phyloP scores from a whole-genome alignment of 257 asterid species.

The Nicotiana otophora region DNA sequence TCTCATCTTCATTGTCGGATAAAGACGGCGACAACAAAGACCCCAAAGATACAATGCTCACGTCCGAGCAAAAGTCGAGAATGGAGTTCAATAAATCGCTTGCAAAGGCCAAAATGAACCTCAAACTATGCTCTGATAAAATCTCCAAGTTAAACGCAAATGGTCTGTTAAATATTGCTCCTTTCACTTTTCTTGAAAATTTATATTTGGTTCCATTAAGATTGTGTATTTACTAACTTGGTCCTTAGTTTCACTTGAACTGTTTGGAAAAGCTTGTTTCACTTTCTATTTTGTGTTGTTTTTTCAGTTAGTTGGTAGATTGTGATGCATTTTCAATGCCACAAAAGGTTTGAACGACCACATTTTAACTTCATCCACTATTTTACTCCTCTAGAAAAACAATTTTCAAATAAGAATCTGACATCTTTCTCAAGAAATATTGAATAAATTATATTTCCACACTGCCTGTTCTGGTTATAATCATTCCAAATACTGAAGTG shows the following conservation, averaged over 20 bases:
- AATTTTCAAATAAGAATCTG: not conserved
- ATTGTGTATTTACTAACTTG: no score
- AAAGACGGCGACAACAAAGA: slow-evolving; percentile 14
- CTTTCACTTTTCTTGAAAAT: not conserved
- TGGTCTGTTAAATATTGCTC: not conserved
- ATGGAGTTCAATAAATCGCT: slow-evolving; percentile 70
- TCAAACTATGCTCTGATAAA: slow-evolving; percentile 55
- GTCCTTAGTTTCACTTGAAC: no score
- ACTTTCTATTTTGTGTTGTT: not conserved
- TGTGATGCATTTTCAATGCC: not conserved
- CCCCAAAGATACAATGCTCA: slow-evolving; percentile 24
- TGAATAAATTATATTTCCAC: not conserved
- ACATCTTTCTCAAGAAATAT: not conserved
- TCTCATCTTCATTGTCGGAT: slow-evolving; percentile 20
- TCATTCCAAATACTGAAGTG: not conserved
- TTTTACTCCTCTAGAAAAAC: not conserved
- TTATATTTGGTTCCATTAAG: not conserved
- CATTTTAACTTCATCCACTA: not conserved
- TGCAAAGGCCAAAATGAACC: slow-evolving; percentile 66
- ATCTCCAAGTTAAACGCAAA: slow-evolving; percentile 32
- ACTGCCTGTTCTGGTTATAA: not conserved
- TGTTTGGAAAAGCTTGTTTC: not conserved
- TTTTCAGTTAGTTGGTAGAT: not conserved
- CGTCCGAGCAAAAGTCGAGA: slow-evolving; percentile 56
- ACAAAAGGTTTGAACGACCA: not conserved